Evolutionary conservation across 2,329 filamentous ascomycete genomes (phyloP), one percentile per base, ranked within the genome.

Genomic region (Boeremia lycopersici): DNA sequence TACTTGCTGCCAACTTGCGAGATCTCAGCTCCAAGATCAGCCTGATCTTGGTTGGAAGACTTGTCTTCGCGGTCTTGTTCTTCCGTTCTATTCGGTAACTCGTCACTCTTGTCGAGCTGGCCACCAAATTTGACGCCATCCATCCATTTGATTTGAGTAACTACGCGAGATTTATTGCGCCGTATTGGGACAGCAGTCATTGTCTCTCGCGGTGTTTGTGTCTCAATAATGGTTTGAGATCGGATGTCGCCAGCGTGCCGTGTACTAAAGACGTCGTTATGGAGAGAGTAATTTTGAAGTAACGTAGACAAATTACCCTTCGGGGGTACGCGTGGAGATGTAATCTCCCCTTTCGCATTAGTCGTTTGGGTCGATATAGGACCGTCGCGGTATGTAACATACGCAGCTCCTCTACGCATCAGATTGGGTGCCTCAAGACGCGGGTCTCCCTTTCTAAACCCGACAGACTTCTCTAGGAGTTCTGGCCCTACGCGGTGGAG

Each of bases 341-440:
- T 63, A 13, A 62, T 61, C 4, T 63, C 59, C 23, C 63, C 59
- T 30, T 59, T 62, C 4, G 53, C 50, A n/a, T 53, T 59, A 4
- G 59, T 50, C 17, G 63, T 61, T 12, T 61, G 57, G 4, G 55
- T 60, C 12, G 59, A 42, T 10, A 67, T 60, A 19, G 67, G 66
- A 3, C 68, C 68, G 48, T 91, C 86, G 40, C 90, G 86, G 67
- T 93, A 97, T 0, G 90, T 93, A 72, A 89, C 90, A 78, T 97
- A 97, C 2, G 83, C 78, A 6, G 93, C 91, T 10, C 92, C 92
- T 71, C 88, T 88, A n/a, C 93, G 86, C 11, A 92, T 96, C 36
- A 93, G 78, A 47, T 84, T 87, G 9, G 93, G 77, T 28, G 84
- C 86, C 34, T 85, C 85, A 6, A 82, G 82, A 17, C 88, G 84